phyloP scores from a whole-genome alignment of 1,284 basidiomycete genomes.

The Amylostereum chailletii region DNA sequence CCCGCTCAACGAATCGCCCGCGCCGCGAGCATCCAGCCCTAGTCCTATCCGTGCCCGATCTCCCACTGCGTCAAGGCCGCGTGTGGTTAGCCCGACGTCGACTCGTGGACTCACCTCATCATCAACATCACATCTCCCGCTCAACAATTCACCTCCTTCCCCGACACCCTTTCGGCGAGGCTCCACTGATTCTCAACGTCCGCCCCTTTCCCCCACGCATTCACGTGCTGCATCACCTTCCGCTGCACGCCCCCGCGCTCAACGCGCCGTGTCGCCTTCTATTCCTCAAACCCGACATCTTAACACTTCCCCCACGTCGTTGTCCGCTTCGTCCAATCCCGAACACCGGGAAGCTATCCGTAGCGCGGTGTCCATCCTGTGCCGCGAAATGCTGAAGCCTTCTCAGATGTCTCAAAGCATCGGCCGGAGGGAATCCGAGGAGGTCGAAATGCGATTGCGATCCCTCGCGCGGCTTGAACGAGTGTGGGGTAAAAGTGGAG shows the following conservation, averaged over 20 bases:
- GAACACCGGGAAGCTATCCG: conserved; percentile 59
- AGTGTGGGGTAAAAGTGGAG: conserved; percentile 56
- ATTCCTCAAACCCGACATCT: conserved; percentile 29
- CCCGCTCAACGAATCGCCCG: conserved; percentile 24
- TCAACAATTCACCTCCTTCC: conserved; percentile 27
- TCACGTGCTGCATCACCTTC: conserved; percentile 5
- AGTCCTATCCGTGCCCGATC: conserved; percentile 33
- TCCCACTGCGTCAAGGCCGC: conserved; percentile 23
- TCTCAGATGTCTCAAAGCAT: conserved; percentile 37
- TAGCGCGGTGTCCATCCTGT: conserved; percentile 48
- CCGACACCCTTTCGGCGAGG: conserved; percentile 20
- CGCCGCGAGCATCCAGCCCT: conserved; percentile 24
- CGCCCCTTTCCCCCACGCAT: conserved; percentile 3
- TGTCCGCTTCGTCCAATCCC: conserved; percentile 32
- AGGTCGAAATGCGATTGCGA: conserved; percentile 61
- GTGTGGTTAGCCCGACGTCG: conserved; percentile 17
- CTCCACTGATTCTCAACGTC: conserved; percentile 23
- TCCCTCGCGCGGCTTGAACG: conserved; percentile 58
- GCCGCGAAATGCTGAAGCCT: conserved; percentile 54
- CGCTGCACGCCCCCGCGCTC: conserved; percentile 13
- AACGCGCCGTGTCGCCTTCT: conserved; percentile 28
- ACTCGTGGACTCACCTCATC: conserved; percentile 25
- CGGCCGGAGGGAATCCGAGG: conserved; percentile 52
- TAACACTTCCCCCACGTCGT: conserved; percentile 47
- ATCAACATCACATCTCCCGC: conserved; percentile 27